A percentile compares a stretch with the other conserved stretches of the same genome.
phyloP scores from a whole-genome alignment of 768 basidiomycete species.

The Leccinum disarticulatum region DNA sequence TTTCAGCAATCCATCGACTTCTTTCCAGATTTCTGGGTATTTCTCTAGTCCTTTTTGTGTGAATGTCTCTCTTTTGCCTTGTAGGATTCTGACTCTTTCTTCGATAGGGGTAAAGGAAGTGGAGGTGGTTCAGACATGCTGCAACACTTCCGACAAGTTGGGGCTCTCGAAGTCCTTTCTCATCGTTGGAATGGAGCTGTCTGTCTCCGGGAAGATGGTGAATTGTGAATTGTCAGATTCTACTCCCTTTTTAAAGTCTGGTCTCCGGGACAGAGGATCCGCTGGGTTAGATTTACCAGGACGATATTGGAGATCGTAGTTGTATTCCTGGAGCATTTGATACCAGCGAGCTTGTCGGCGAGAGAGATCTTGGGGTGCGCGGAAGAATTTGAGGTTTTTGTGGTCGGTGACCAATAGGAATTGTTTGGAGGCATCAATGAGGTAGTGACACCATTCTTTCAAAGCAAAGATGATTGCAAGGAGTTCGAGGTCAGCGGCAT shows the following conservation, averaged over 20 bases:
- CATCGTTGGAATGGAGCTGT: no score
- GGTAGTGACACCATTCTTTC: slow-evolving; percentile 6
- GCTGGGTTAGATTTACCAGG: not conserved
- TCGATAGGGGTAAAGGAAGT: not conserved
- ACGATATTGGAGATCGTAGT: no score
- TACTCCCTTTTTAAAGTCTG: not conserved
- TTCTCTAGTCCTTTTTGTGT: no score
- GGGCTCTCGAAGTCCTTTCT: no score
- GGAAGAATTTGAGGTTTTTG: slow-evolving; percentile 44
- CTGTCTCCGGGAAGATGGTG: no score
- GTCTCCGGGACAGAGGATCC: not conserved
- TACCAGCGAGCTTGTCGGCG: not conserved
- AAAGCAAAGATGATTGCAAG: not conserved
- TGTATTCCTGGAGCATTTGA: not conserved
- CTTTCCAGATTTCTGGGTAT: not conserved
- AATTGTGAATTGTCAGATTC: not conserved
- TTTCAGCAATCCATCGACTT: not conserved
- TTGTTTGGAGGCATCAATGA: not conserved
- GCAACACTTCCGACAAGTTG: no score
- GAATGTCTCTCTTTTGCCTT: not conserved
- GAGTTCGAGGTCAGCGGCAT: not conserved
- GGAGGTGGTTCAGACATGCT: no score
- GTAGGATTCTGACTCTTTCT: not conserved
- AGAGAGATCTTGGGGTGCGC: not conserved
- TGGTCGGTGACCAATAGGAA: slow-evolving; percentile 35